These are phyloP conservation scores for cucumber (Cucumis sativus) DNA, from an alignment of 306 rosid genomes.

Conservation along the genomic window Cucumber_9930_V3 NC_026661.2:3509001-3509500, in stretches of 20 bases:
- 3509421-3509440: slow-evolving; percentile 31
- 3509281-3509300: slow-evolving; percentile 1
- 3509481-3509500: slow-evolving; percentile 75
- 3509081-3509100: background rate
- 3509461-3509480: slow-evolving; percentile 50
- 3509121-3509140: slow-evolving; percentile 15
- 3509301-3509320: slow-evolving; percentile 44
- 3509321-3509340: slow-evolving; percentile 49
- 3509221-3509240: slow-evolving; percentile 40
- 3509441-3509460: slow-evolving; percentile 63
- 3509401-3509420: slow-evolving; percentile 29
- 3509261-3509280: slow-evolving; percentile 3
- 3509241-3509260: slow-evolving; percentile 7
- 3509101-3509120: background rate
- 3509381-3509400: slow-evolving; percentile 16
- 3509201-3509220: slow-evolving; percentile 24
- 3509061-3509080: slow-evolving; percentile 87
- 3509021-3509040: background rate
- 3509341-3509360: slow-evolving; percentile 17
- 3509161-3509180: slow-evolving; percentile 20
- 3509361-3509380: slow-evolving; percentile 14
- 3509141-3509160: slow-evolving; percentile 10
- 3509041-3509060: slow-evolving; percentile 69
- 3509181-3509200: slow-evolving; percentile 44
- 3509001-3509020: background rate